These are phyloP conservation scores for Batrachochytrium dendrobatidis DNA, from an alignment of 371 early-diverging fungal species.

Conservation along the genomic window DNA sequence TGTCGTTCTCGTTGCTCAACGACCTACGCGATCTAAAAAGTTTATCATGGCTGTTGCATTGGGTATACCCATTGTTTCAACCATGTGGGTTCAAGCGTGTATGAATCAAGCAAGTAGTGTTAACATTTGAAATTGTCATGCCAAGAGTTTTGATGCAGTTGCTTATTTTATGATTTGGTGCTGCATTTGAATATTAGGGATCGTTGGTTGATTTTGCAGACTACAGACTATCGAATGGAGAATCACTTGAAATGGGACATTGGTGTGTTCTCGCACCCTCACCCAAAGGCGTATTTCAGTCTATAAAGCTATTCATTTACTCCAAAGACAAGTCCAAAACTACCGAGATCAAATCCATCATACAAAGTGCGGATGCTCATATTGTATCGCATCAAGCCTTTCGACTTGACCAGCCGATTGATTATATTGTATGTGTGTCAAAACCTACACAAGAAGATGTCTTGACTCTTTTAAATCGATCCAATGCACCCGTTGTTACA, in stretches of 20 bases:
- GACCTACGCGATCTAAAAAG: constrained; percentile 1
- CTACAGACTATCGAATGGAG: background rate
- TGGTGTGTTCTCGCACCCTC: background rate
- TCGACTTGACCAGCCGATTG: no score
- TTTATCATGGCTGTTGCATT: background rate
- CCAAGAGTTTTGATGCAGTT: background rate
- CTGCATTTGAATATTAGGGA: background rate
- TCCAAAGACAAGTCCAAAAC: no score
- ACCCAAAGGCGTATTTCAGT: background rate
- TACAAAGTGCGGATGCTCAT: no score
- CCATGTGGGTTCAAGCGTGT: background rate
- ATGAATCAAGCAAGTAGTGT: background rate
- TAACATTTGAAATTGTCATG: background rate
- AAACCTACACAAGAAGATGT: no score
- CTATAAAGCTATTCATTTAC: no score
- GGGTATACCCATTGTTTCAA: background rate
- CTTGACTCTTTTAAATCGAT: no score
- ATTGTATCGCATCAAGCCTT: no score
- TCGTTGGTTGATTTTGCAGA: background rate
- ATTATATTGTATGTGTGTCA: no score
- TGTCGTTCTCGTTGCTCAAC: background rate
- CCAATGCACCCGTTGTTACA: no score
- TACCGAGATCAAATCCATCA: no score
- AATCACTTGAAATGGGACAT: background rate
- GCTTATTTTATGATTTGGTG: background rate